These are phyloP conservation scores for Datura wrightii DNA, from an alignment of 257 asterid species.

Conservation along the genomic window DNA sequence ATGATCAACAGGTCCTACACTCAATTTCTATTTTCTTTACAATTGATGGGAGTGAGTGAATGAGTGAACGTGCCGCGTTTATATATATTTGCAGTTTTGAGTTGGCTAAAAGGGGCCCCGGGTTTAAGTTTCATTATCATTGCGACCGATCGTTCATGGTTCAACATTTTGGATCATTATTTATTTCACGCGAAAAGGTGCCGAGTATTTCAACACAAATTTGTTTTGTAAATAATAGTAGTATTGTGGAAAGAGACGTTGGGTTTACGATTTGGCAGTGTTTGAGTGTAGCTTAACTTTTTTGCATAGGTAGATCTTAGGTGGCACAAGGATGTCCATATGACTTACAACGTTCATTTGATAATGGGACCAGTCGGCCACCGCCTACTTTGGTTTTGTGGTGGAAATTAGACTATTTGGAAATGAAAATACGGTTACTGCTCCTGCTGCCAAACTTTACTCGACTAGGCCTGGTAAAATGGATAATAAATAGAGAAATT, in stretches of 20 bases:
- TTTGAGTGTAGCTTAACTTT: neutral
- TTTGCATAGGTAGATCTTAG: neutral
- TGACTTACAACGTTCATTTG: neutral
- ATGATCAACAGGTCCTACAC: neutral
- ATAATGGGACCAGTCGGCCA: constrained; percentile 19
- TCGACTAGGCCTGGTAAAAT: too few species aligned
- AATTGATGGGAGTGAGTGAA: constrained; percentile 36
- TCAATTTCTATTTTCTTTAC: neutral
- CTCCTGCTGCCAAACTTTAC: neutral
- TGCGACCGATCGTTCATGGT: constrained; percentile 56
- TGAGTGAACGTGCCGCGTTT: neutral
- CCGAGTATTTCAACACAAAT: neutral
- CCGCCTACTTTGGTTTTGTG: constrained; percentile 15
- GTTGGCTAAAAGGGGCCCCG: constrained; percentile 35
- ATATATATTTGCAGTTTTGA: constrained; percentile 41
- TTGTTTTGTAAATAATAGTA: neutral
- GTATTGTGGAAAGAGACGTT: constrained; percentile 23
- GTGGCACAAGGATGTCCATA: neutral
- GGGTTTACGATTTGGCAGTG: neutral
- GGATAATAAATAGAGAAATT: too few species aligned
- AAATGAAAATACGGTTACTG: neutral
- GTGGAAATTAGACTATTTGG: constrained; percentile 11
- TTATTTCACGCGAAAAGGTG: neutral
- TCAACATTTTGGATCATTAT: constrained; percentile 11
- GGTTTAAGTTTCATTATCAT: constrained; percentile 43